phyloP scores from a whole-genome alignment of 164 flowering plant genomes.

The Protea cynaroides region DNA sequence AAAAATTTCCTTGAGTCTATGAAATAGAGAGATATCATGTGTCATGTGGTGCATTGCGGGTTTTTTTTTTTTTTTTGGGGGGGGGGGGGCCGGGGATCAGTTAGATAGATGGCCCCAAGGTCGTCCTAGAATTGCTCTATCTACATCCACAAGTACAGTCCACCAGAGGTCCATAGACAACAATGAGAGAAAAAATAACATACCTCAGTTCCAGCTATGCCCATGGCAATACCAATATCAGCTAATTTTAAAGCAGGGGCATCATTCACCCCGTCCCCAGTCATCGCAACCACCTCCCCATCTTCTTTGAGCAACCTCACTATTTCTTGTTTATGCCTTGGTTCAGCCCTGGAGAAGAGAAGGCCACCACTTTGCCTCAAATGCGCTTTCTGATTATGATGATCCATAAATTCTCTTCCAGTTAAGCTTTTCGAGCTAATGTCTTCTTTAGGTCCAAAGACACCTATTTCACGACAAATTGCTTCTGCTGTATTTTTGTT shows the following conservation, averaged over 20 bases:
- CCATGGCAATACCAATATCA: constrained; percentile 98
- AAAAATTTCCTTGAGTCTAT: too few species aligned
- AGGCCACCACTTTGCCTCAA: constrained; percentile 43
- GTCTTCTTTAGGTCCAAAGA: constrained; percentile 29
- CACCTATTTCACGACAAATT: constrained; percentile 41
- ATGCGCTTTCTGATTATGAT: constrained; percentile 22
- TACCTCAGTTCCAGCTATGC: constrained; percentile 97
- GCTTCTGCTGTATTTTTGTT: constrained; percentile 51
- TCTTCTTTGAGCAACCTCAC: constrained; percentile 80
- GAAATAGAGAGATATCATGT: too few species aligned
- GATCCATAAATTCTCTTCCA: constrained; percentile 35
- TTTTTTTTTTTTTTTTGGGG: too few species aligned
- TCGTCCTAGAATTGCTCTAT: too few species aligned
- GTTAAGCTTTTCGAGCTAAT: constrained; percentile 32
- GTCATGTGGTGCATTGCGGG: too few species aligned
- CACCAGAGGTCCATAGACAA: not conserved
- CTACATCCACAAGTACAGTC: not conserved
- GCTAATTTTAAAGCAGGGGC: constrained; percentile 92
- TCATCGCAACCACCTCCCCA: constrained; percentile 94
- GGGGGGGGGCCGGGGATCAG: too few species aligned
- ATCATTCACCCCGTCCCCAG: constrained; percentile 95
- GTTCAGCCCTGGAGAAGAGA: constrained; percentile 73
- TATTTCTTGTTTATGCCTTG: constrained; percentile 80
- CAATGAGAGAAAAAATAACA: not conserved
- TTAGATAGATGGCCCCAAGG: too few species aligned